Evolutionary conservation across 768 basidiomycete species (phyloP), one percentile per base, ranked within the genome.

Genomic region (Lactifluus pinguis): DNA sequence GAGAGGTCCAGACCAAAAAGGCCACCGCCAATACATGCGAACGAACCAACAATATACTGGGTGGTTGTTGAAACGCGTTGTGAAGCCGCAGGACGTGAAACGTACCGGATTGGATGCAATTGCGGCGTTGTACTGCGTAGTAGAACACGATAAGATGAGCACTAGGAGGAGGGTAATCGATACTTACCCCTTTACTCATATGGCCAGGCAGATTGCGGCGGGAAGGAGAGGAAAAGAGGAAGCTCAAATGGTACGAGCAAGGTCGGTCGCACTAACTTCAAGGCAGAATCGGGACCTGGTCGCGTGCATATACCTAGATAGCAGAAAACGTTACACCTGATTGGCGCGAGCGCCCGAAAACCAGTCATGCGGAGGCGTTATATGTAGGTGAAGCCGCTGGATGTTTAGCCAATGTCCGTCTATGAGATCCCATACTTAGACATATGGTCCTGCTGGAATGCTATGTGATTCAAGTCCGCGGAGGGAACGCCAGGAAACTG

Each of bases 1-100:
- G 86, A 86, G 68, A 89, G 87, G 76, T 89, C 87, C 75, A 89
- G 70, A 70, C 87, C 87, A 69, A 89, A 89, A 41, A 89, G 80
- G 52, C 85, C 85, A 65, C 87, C 86, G 41, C 87, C 87, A 63
- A 89, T 88, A 70, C 87, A 89, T 71, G 87, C 87, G 72, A 89
- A 89, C 17, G 85, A 83, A 34, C 87, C 87, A 57, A 89, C 87
- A 59, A 88, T 71, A 70, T 88, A 88, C 86, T 88, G 63, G n/a
- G 13, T 47, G n/a, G 17, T 17, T 29, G n/a, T 59, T 52, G 44
- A 32, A 25, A 42, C 10, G 19, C 45, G 42, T 17, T 32, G 21
- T 5, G 19, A 51, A 50, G 50, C n/a, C 5, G 41, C 17, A 51
- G 2, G 8, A 14, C 15, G 21, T 53, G 44, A 17, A 34, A 68